Conservation (phyloP, 2,329 filamentous ascomycete species). For the Fusarium sarcochroum region DNA sequence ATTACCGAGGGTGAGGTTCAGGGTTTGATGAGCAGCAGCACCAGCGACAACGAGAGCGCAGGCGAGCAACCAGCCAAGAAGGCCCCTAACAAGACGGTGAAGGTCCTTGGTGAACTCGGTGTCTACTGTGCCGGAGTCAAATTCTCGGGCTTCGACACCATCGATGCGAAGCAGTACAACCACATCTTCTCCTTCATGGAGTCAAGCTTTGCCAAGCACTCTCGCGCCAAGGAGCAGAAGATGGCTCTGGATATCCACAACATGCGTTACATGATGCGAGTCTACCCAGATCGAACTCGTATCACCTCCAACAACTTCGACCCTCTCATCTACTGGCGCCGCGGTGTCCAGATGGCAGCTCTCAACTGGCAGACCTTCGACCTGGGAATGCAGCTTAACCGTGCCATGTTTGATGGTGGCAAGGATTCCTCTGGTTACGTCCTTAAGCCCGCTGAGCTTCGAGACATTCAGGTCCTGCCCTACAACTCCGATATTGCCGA, state of each 20-base stretch:
- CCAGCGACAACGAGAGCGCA: constrained; percentile 85
- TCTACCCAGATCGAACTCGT: constrained; percentile 88
- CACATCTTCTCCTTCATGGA: constrained; percentile 98
- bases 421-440: constrained; percentile 92
- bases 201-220: constrained; percentile 85
- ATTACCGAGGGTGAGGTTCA: constrained; percentile 71
- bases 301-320: constrained; percentile 95
- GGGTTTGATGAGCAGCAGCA: constrained; percentile 69
- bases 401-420: constrained; percentile 96
- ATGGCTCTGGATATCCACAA: constrained; percentile 89
- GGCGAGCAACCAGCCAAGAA: constrained; percentile 72
- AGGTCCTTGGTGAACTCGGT: constrained; percentile 85
- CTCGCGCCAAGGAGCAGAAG: constrained; percentile 81
- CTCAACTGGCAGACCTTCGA: constrained; percentile 99
- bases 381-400: constrained; percentile 94
- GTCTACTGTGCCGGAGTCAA: constrained; percentile 83
- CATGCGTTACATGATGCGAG: constrained; percentile 89
- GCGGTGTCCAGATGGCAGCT: constrained; percentile 97
- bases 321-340: constrained; percentile 92
- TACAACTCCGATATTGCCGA: constrained; percentile 65
- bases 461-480: constrained; percentile 75
- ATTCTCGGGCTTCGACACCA: constrained; percentile 82
- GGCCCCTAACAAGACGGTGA: constrained; percentile 86
- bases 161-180: constrained; percentile 88
- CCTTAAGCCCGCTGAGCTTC: constrained; percentile 89